These are phyloP conservation scores for Musa acuminata DNA, from an alignment of 176 grass and related monocot genomes.

Conservation along the genomic window DNA sequence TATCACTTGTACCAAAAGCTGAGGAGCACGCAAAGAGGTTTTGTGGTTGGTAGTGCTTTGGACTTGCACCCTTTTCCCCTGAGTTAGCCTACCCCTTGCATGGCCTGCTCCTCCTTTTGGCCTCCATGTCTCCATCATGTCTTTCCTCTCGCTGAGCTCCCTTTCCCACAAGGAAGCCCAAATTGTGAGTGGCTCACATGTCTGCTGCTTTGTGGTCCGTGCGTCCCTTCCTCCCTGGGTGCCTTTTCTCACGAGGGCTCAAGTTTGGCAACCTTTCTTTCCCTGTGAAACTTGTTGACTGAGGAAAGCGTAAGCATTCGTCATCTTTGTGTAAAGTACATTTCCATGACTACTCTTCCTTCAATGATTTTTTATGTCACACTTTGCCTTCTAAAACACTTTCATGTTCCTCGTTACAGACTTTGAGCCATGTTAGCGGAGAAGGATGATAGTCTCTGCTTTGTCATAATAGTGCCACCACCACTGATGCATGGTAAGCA, in stretches of 20 bases:
- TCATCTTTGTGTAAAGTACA: neutral
- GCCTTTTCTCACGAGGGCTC: neutral
- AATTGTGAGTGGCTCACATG: neutral
- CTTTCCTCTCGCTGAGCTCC: neutral
- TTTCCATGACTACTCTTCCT: neutral
- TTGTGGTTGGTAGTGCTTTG: constrained; percentile 13
- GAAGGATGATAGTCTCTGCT: too few relatives aligned
- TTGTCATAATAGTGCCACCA: too few relatives aligned
- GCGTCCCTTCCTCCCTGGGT: neutral
- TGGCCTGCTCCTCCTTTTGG: too few relatives aligned
- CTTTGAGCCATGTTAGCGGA: too few relatives aligned
- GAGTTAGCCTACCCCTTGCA: too few relatives aligned
- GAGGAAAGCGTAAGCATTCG: neutral
- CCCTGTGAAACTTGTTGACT: constrained; percentile 7
- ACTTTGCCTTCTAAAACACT: too few relatives aligned
- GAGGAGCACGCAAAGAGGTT: constrained; percentile 9
- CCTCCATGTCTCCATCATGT: neutral
- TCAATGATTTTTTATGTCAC: neutral
- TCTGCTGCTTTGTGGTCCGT: neutral
- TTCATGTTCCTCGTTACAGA: too few relatives aligned
- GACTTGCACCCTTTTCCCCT: neutral
- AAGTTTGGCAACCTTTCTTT: neutral
- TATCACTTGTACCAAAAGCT: constrained; percentile 11
- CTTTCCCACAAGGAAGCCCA: too few relatives aligned
- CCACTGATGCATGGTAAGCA: too few relatives aligned